These are phyloP conservation scores for Penicillium sp. DNA, from an alignment of 2,329 filamentous ascomycete genomes.

Conservation along the genomic window DNA sequence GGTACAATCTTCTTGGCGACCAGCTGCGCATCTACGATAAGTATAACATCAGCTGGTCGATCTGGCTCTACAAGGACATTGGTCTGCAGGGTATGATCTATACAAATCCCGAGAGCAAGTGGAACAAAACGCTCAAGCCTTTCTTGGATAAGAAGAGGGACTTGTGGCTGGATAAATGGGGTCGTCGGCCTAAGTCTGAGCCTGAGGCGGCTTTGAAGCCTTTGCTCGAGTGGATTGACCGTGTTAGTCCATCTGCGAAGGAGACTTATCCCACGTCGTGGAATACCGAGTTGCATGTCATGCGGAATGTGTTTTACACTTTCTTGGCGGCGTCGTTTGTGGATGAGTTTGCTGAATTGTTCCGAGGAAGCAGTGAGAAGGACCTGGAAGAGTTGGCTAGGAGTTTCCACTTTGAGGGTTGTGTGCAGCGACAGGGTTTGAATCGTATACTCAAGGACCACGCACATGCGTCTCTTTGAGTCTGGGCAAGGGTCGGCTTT, in stretches of 20 bases:
- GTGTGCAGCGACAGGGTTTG: slow-evolving; percentile 51
- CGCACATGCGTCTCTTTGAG: slow-evolving; percentile 26
- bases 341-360: slow-evolving; percentile 57
- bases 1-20: slow-evolving; percentile 48
- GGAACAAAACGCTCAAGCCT: slow-evolving; percentile 51
- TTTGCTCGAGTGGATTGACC: slow-evolving; percentile 47
- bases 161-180: slow-evolving; percentile 58
- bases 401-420: slow-evolving; percentile 57
- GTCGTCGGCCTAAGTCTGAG: slow-evolving; percentile 41
- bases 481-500: not conserved
- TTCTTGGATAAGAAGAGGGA: slow-evolving; percentile 57
- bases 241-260: slow-evolving; percentile 43
- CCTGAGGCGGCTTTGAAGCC: slow-evolving; percentile 47
- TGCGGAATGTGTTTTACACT: slow-evolving; percentile 47
- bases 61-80: slow-evolving; percentile 61
- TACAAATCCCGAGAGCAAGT: slow-evolving; percentile 46
- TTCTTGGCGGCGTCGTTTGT: slow-evolving; percentile 52
- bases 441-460: slow-evolving; percentile 52
- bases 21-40: slow-evolving; percentile 54
- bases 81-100: slow-evolving; percentile 58
- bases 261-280: slow-evolving; percentile 50
- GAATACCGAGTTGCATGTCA: slow-evolving; percentile 51
- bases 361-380: slow-evolving; percentile 50
- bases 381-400: slow-evolving; percentile 55
- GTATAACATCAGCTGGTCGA: slow-evolving; percentile 55